These are phyloP conservation scores for Acmispon strigosus DNA, from an alignment of 306 rosid genomes.

Conservation along the genomic window DNA sequence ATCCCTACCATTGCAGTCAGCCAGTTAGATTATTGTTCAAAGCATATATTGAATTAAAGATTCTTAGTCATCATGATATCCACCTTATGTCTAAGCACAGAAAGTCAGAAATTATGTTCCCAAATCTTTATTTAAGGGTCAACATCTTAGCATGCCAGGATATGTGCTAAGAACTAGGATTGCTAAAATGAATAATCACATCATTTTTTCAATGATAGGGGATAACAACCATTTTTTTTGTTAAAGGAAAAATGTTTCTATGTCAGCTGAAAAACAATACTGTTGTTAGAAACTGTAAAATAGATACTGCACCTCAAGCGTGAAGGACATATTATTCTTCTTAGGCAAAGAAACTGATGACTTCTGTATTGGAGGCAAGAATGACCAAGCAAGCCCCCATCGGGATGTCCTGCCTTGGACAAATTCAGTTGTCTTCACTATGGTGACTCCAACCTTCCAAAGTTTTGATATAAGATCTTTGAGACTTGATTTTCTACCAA, in stretches of 20 bases:
- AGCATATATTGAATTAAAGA: neutral
- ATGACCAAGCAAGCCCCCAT: conserved; percentile 97
- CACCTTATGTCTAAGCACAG: neutral
- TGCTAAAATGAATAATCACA: neutral
- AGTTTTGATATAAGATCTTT: conserved; percentile 60
- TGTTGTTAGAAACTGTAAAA: conserved; percentile 3
- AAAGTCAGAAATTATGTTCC: neutral
- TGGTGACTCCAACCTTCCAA: conserved; percentile 67
- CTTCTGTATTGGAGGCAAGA: conserved; percentile 52
- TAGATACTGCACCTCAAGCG: conserved; percentile 37
- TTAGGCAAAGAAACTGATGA: conserved; percentile 34
- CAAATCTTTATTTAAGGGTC: neutral
- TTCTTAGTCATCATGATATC: neutral
- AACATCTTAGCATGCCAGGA: neutral
- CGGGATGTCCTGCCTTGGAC: conserved; percentile 81
- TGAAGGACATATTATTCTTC: conserved; percentile 63
- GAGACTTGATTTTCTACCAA: conserved; percentile 57
- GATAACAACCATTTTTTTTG: neutral
- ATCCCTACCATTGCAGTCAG: neutral
- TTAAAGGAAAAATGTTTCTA: neutral
- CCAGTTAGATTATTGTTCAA: neutral
- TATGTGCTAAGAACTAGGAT: neutral
- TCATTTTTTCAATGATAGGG: neutral
- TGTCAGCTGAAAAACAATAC: neutral
- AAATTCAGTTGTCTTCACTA: conserved; percentile 86